A percentile compares a stretch with the other conserved stretches of the same genome.
Evolutionary conservation across 2,329 filamentous ascomycete species (phyloP).

Genomic region (Coniosporium tulheliwenetii): DNA sequence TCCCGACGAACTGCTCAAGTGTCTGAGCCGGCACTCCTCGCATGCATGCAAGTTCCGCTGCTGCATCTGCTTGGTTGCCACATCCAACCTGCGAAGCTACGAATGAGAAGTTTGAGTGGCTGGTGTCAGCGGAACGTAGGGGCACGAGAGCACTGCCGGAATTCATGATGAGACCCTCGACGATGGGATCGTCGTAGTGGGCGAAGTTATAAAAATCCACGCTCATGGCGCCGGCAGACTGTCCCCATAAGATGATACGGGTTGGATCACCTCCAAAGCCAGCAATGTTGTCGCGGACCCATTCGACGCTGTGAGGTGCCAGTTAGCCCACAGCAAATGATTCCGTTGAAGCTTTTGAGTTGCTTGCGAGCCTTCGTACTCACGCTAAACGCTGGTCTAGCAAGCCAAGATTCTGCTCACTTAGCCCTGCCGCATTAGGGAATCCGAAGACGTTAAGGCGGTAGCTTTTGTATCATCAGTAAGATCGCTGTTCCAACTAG

Average conservation of each 20-base stretch:
- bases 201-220: conserved; percentile 21
- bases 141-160: conserved; percentile 2
- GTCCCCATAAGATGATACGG: conserved; percentile 22
- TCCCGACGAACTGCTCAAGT: conserved; percentile 1
- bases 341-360: not conserved
- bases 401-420: conserved; percentile 14
- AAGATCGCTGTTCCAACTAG: not conserved
- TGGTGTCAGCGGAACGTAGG: conserved; percentile 1
- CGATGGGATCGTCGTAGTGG: conserved; percentile 1
- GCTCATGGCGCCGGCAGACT: conserved; percentile 20
- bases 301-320: conserved; percentile 24
- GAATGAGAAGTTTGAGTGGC: conserved; percentile 1
- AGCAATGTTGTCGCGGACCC: conserved; percentile 24
- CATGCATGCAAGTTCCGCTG: conserved; percentile 17
- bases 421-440: conserved; percentile 13
- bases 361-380: not conserved
- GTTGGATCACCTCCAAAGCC: conserved; percentile 24
- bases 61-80: conserved; percentile 1
- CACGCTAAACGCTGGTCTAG: conserved; percentile 16
- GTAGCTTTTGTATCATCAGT: conserved; percentile 9
- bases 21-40: conserved; percentile 12
- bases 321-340: conserved; percentile 16
- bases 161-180: conserved; percentile 2
- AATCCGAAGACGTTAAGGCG: conserved; percentile 24
- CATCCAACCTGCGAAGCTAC: conserved; percentile 2